phyloP scores from a whole-genome alignment of 148 eudicot species.

The Persicaria maculosa region DNA sequence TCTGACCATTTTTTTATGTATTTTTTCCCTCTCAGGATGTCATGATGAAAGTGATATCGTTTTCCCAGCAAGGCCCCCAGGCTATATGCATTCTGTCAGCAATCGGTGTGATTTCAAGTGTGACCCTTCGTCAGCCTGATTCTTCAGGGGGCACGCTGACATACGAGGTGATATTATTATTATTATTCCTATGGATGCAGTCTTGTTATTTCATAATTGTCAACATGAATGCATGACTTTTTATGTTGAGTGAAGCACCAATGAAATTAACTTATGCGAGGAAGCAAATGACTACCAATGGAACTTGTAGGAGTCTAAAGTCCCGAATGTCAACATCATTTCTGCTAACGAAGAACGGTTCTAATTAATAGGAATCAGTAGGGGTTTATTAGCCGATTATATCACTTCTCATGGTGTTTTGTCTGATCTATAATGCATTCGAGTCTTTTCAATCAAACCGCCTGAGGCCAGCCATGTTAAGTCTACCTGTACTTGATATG shows the following conservation, averaged over 20 bases:
- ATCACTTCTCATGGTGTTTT: background rate
- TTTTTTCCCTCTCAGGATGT: conserved; percentile 52
- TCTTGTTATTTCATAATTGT: background rate
- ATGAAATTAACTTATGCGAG: background rate
- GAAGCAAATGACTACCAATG: conserved; percentile 1
- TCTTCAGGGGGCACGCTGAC: conserved; percentile 98
- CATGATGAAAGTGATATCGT: conserved; percentile 90
- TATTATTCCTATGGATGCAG: background rate
- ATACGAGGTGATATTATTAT: conserved; percentile 56
- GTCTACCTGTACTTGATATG: no score
- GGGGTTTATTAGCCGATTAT: background rate
- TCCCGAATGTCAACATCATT: background rate
- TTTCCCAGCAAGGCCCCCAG: conserved; percentile 96
- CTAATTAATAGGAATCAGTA: background rate
- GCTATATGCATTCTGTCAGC: conserved; percentile 97
- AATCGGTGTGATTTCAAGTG: conserved; percentile 83
- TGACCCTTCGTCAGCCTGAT: conserved; percentile 93
- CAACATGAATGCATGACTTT: background rate
- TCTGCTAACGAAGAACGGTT: background rate
- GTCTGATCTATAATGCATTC: no score
- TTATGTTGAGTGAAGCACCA: background rate
- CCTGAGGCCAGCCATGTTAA: no score
- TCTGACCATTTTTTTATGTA: conserved; percentile 5
- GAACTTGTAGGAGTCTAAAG: background rate
- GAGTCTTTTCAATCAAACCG: no score